Evolutionary conservation across 73 alveolate genomes (phyloP), one percentile per base, ranked within the genome.

Genomic region (Tetrahymena malaccensis): DNA sequence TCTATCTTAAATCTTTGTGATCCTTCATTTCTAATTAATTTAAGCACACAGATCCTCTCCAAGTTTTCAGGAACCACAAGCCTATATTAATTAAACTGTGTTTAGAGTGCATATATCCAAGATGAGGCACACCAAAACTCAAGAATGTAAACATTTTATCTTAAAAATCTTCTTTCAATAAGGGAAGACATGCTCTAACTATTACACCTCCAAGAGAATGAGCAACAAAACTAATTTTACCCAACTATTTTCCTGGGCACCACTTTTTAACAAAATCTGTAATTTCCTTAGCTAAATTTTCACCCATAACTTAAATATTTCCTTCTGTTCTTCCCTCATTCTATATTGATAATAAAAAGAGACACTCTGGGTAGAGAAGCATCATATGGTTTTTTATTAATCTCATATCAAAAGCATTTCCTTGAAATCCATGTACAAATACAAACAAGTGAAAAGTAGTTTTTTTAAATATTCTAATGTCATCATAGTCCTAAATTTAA

Each of bases 141-240:
- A 99, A 84, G 94, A 96, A 99, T 40, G 98, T 95, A 96, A 98
- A 96, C 98, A 98, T 95, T 94, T 98, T 97, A 94, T 97, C 98
- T 35, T 97, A 96, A 95, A 96, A 97, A 85, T 98, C 99, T 96
- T 96, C 98, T 34, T 95, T 94, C 31, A 95, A 50, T 27, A 35
- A 43, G 19, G 98, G 98, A 34, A 96, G 94, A 38, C 98, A 98
- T 58, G 99, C 98, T 94, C 98, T 96, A 25, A 99, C 98, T 44
- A 99, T 98, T 15, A 99, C 96, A 4, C 99, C 99, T 27, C 99
- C 99, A 57, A 99, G 96, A 35, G 99, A 99, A 94, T 99, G 99
- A n/a, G 99, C 99, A 35, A 99, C 97, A 95, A 99, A 99, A 44
- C 99, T 97, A 43, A 99, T 97, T 93, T 98, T 97, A 84, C 96